These are phyloP conservation scores for Henningerozyma blattae DNA, from an alignment of 805 yeast species.

Conservation along the genomic window DNA sequence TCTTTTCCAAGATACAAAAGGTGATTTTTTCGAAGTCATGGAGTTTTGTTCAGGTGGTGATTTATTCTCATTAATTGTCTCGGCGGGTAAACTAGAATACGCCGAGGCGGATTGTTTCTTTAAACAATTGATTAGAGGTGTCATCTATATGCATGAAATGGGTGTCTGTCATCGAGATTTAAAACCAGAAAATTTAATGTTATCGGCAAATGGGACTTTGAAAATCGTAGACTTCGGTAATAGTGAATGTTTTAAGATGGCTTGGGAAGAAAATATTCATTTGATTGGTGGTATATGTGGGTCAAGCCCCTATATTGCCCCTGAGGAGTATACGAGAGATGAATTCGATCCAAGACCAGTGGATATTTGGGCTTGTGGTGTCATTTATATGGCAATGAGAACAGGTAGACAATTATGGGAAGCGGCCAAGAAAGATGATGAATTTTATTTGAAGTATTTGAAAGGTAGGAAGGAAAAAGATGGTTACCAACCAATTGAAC, in stretches of 20 bases:
- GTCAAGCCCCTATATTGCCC: conserved; percentile 82
- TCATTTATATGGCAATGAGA: conserved; percentile 86
- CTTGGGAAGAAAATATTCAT: conserved; percentile 67
- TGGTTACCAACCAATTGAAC: conserved; percentile 89
- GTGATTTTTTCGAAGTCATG: conserved; percentile 78
- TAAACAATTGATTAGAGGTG: conserved; percentile 75
- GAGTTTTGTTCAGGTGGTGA: conserved; percentile 80
- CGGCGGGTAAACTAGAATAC: conserved; percentile 67
- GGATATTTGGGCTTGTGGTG: conserved; percentile 91
- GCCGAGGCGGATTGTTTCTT: conserved; percentile 85
- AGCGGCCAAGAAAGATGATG: conserved; percentile 69
- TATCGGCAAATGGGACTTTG: conserved; percentile 59
- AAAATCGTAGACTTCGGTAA: conserved; percentile 87
- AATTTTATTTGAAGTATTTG: conserved; percentile 63
- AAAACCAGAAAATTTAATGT: conserved; percentile 83
- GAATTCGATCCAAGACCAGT: conserved; percentile 74
- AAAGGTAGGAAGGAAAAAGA: conserved; percentile 67
- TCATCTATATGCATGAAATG: conserved; percentile 75
- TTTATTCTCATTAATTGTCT: conserved; percentile 57
- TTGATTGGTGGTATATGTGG: conserved; percentile 72
- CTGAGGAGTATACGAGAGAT: conserved; percentile 57
- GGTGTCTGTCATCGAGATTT: conserved; percentile 91
- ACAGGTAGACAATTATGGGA: conserved; percentile 93
- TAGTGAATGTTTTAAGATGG: conserved; percentile 72
- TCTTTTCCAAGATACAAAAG: conserved; percentile 67